phyloP scores from a whole-genome alignment of 1,139 yeast species.

The Geotrichum citri-aurantii region DNA sequence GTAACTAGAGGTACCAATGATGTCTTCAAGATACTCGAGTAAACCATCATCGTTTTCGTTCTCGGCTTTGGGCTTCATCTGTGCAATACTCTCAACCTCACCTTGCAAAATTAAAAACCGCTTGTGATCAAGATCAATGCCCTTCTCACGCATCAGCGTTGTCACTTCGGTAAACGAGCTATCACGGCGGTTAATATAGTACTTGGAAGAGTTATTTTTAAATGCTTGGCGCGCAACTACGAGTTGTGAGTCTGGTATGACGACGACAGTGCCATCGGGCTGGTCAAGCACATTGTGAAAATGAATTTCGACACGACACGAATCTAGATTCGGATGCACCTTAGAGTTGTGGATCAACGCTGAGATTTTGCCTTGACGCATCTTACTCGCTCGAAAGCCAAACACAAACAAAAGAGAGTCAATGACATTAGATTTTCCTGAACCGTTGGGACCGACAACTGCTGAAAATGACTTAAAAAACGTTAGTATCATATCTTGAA shows the following conservation, averaged over 20 bases:
- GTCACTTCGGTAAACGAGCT: constrained; percentile 82
- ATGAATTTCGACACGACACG: constrained; percentile 90
- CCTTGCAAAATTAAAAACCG: constrained; percentile 93
- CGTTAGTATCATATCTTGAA: constrained; percentile 12
- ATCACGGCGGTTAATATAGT: constrained; percentile 62
- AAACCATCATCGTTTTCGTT: constrained; percentile 89
- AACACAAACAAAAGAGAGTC: constrained; percentile 94
- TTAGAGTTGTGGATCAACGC: constrained; percentile 84
- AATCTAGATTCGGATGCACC: constrained; percentile 56
- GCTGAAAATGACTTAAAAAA: constrained; percentile 73
- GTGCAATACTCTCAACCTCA: constrained; percentile 97
- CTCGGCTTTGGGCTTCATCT: constrained; percentile 97
- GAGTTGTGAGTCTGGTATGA: constrained; percentile 52
- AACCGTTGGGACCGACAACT: constrained; percentile 98
- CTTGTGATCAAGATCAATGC: constrained; percentile 92
- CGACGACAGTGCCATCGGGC: constrained; percentile 39
- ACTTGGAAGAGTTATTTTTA: constrained; percentile 70
- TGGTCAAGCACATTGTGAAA: constrained; percentile 74
- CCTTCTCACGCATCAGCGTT: constrained; percentile 63
- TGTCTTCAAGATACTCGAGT: constrained; percentile 89
- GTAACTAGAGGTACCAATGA: constrained; percentile 87
- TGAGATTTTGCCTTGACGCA: constrained; percentile 91
- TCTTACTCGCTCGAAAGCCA: constrained; percentile 92
- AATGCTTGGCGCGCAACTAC: constrained; percentile 76
- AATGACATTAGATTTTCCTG: constrained; percentile 95